Evolutionary conservation across 179 eudicot species (phyloP).

Genomic region (Carnegiea gigantea): DNA sequence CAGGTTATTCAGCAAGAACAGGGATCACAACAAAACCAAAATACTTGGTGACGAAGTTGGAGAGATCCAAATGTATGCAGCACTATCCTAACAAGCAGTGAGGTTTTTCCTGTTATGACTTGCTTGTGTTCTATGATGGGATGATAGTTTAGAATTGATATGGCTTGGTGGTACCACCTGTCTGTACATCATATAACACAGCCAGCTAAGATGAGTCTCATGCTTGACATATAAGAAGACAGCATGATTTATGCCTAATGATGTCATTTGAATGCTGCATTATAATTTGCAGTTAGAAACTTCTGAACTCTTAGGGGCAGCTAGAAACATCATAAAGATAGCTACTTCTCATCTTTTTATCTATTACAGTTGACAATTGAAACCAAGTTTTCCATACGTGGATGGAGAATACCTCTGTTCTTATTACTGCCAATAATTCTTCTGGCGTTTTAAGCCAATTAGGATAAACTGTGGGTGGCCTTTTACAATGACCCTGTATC

Average conservation of each 20-base stretch:
- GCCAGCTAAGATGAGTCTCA: neutral
- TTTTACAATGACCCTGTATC: neutral
- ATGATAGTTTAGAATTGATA: constrained; percentile 6
- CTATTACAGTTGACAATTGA: neutral
- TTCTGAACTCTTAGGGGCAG: neutral
- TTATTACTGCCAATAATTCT: neutral
- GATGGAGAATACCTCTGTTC: neutral
- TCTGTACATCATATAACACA: constrained; percentile 2
- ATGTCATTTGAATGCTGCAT: constrained; percentile 8
- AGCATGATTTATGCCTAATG: neutral
- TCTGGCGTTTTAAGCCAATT: neutral
- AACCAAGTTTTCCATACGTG: neutral
- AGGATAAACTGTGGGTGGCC: neutral
- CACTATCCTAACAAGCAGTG: neutral
- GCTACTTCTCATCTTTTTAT: neutral
- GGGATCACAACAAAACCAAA: neutral
- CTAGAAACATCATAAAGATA: neutral
- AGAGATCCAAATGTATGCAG: neutral
- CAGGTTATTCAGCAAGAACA: neutral
- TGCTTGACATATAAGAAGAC: neutral
- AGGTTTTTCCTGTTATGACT: neutral
- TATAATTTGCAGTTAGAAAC: neutral
- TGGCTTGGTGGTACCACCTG: constrained; percentile 17
- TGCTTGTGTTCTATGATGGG: neutral
- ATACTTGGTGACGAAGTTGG: neutral